These are phyloP conservation scores for Schizochytrium sp. DNA, from an alignment of 108 stramenopile genomes.

Conservation along the genomic window DNA sequence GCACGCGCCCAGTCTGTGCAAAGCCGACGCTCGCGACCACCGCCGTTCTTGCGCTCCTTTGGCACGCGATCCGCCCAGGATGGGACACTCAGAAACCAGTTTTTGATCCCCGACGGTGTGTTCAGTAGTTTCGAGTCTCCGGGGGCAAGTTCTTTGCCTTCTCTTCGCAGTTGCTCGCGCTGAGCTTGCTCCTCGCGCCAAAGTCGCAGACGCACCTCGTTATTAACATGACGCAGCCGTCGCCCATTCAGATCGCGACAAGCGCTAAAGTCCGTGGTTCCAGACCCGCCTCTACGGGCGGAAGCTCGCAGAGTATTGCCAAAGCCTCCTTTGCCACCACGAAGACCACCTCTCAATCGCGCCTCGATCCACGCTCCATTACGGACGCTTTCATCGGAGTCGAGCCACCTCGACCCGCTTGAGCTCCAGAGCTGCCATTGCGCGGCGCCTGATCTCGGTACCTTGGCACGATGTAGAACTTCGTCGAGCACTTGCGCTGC, in stretches of 20 bases:
- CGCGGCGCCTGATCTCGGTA: background rate
- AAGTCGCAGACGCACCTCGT: constrained; percentile 76
- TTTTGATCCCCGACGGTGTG: constrained; percentile 71
- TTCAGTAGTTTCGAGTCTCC: constrained; percentile 30
- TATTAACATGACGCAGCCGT: constrained; percentile 91
- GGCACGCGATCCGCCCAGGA: constrained; percentile 70
- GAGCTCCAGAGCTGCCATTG: background rate
- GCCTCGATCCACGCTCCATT: background rate
- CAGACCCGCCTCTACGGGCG: background rate
- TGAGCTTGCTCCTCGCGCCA: constrained; percentile 63
- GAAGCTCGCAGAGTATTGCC: background rate
- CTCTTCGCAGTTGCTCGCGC: constrained; percentile 40
- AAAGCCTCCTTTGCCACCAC: background rate
- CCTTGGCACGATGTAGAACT: background rate
- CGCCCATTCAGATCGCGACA: constrained; percentile 94
- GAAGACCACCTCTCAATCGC: background rate
- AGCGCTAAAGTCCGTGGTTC: constrained; percentile 89
- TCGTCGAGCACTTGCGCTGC: background rate
- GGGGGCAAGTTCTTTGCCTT: background rate
- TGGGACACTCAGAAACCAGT: constrained; percentile 84
- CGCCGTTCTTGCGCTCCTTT: constrained; percentile 38
- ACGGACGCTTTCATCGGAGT: background rate
- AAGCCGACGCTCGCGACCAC: background rate
- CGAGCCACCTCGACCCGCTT: background rate
- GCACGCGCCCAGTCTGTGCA: background rate